Base-by-base conservation (phyloP, 495 filamentous ascomycete species). In the Recurvomyces mirabilis region DNA sequence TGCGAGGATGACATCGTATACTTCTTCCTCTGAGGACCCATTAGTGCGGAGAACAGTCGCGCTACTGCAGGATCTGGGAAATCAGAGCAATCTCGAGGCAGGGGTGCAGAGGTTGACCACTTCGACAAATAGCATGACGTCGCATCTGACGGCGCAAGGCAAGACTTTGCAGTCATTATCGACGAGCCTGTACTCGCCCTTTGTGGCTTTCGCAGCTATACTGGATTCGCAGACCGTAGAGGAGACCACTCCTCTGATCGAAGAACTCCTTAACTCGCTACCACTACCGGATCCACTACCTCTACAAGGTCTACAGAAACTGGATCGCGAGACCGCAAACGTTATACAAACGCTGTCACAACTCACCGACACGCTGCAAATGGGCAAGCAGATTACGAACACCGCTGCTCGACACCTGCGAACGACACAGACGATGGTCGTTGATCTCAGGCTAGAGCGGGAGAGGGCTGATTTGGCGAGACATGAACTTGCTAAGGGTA, bases 331-430 rank as follows among this genome's bases (percentile, higher is more conserved):
- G 22, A 94, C 87, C 0, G 63, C 78, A 19, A 85, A 91, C 31
- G 72, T 95, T 13, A 76, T 84, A 23, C 71, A 79, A 41, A 81
- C 84, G 1, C 78, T 98, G 33, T 82, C 82, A 46, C 77, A 82
- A 52, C 71, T 98, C 5, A 81, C 82, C n/a, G 91, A 98, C 59
- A 87, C 84, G 0, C 70, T 96, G 17, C 88, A 96, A 62, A 93
- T 95, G 78, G 81, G 77, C n/a, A 75, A 85, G 3, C 91, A 98
- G 58, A 78, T 83, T 0, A 87, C 82, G 1, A 78, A 77, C 1
- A 78, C 78, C 0, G 91, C 91, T 10, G 77, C 80, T 3, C 71
- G 91, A 23, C 67, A 82, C 23, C 66, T 96, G 23, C 72, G 79
- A 40, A 79, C 73, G 24, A 84, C 83, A 0, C 79, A 78, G 39